Evolutionary conservation across 1,139 yeast species (phyloP).

Genomic region (Pichia sp.): DNA sequence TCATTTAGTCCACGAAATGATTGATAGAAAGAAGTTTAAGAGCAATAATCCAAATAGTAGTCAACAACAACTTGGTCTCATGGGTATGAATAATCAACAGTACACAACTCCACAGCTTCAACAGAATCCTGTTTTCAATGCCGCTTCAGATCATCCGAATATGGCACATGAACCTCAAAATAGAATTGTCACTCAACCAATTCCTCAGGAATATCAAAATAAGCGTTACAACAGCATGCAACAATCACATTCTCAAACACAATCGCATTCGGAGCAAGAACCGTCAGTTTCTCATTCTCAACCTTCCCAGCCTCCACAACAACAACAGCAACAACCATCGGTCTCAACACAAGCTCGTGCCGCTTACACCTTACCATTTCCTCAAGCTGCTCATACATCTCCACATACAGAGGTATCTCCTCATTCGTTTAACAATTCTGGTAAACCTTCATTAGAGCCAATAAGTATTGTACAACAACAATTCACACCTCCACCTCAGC

Average conservation of each 20-base stretch:
- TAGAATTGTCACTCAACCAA: conserved; percentile 22
- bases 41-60: conserved; percentile 18
- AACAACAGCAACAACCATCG: background rate
- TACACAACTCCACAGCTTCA: conserved; percentile 19
- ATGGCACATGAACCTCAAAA: conserved; percentile 18
- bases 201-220: conserved; percentile 21
- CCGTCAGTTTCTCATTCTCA: background rate
- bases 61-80: conserved; percentile 21
- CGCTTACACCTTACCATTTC: conserved; percentile 11
- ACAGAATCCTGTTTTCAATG: conserved; percentile 19
- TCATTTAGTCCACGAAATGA: conserved; percentile 79
- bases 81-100: conserved; percentile 15
- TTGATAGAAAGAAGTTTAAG: conserved; percentile 60
- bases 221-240: background rate
- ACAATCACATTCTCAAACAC: conserved; percentile 3
- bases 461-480: conserved; percentile 7
- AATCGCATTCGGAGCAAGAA: conserved; percentile 3
- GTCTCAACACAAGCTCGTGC: conserved; percentile 6
- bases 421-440: conserved; percentile 12
- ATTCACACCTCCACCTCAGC: conserved; percentile 18
- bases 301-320: conserved; percentile 5
- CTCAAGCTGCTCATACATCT: conserved; percentile 20
- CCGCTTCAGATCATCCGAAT: conserved; percentile 16
- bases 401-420: conserved; percentile 17
- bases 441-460: conserved; percentile 4